Evolutionary conservation across 2,329 filamentous ascomycete genomes (phyloP).

Genomic region (Aspergillus brasiliensis): DNA sequence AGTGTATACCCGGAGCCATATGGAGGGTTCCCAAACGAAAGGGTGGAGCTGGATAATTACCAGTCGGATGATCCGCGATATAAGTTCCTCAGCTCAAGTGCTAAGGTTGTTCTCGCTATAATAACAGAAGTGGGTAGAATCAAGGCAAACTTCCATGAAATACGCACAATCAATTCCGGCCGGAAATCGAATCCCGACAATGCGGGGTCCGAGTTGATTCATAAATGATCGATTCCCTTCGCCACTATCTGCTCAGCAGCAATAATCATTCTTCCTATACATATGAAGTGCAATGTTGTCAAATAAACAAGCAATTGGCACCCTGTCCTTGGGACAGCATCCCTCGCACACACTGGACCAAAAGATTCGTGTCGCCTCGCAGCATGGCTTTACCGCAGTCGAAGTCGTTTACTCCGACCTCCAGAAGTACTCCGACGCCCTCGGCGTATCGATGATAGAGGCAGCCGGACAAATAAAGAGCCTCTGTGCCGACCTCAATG

Average conservation of each 20-base stretch:
- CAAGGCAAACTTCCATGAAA: too few species aligned
- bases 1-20: neutral
- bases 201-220: neutral
- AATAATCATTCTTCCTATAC: neutral
- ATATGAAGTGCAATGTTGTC: conserved; percentile 13
- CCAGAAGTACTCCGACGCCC: conserved; percentile 20
- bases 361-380: conserved; percentile 31
- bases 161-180: neutral
- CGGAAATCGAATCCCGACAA: neutral
- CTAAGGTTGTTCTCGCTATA: too few species aligned
- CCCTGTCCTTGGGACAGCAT: conserved; percentile 34
- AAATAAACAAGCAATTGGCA: conserved; percentile 34
- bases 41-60: too few species aligned
- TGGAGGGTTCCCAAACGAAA: neutral
- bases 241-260: too few species aligned
- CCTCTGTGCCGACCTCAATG: conserved; percentile 19
- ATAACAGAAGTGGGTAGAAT: too few species aligned
- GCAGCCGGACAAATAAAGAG: conserved; percentile 22
- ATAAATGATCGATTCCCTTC: neutral
- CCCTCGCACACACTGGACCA: conserved; percentile 31
- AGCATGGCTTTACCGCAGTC: conserved; percentile 31
- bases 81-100: too few species aligned
- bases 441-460: conserved; percentile 19
- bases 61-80: rapidly evolving
- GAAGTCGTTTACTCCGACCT: conserved; percentile 38